Conservation (phyloP, 495 filamentous ascomycete genomes). For the Neurospora africana region DNA sequence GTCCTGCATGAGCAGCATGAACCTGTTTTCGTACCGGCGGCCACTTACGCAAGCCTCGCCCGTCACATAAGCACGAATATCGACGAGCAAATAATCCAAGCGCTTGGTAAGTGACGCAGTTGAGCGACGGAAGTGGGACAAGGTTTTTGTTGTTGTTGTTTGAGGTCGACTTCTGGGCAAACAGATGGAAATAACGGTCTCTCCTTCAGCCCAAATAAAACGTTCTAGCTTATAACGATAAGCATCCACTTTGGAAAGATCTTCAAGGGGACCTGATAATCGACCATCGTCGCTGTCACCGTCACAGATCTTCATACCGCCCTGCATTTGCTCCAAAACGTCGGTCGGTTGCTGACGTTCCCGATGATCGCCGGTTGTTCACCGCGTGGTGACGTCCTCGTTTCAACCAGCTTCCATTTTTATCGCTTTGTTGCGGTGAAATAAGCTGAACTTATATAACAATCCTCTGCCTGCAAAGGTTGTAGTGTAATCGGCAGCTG, state of each 20-base stretch:
- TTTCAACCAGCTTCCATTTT: background rate
- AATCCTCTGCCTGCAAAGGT: background rate
- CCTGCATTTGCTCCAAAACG: background rate
- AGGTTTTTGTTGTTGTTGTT: background rate
- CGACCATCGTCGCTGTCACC: background rate
- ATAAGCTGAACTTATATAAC: background rate
- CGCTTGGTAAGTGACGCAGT: background rate
- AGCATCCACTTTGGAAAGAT: background rate
- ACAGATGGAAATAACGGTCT: background rate
- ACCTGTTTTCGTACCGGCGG: background rate
- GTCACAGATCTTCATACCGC: background rate
- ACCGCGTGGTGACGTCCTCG: background rate
- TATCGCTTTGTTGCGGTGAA: background rate
- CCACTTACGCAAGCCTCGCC: background rate
- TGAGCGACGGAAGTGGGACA: background rate
- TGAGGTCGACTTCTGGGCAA: background rate
- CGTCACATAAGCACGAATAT: background rate
- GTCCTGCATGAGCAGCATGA: background rate
- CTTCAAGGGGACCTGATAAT: background rate
- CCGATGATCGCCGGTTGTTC: background rate
- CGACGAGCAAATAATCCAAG: background rate
- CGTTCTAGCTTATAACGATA: background rate
- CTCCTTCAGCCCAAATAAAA: background rate
- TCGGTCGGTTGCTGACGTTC: background rate
- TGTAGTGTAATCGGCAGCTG: background rate